Percentiles rank a stretch among this genome's conserved stretches.
phyloP scores from a whole-genome alignment of 768 basidiomycete species.

The Pholiota conissans region DNA sequence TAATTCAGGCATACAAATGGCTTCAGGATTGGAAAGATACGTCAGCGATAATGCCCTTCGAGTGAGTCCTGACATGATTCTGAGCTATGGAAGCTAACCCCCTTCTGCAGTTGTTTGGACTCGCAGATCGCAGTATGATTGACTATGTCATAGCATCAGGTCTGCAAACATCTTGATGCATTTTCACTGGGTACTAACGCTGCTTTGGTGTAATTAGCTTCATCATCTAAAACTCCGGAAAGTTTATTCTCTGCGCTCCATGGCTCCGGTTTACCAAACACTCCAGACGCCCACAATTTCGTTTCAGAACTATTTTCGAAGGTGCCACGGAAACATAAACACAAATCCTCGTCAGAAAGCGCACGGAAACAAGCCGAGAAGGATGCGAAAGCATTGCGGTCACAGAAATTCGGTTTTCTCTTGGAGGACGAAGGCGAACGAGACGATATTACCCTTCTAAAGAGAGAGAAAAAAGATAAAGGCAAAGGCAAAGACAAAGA shows the following conservation, averaged over 20 bases:
- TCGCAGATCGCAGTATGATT: slow-evolving; percentile 81
- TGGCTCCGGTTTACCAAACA: slow-evolving; percentile 78
- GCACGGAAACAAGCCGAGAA: slow-evolving; percentile 71
- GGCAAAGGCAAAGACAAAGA: slow-evolving; percentile 26
- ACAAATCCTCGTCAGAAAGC: slow-evolving; percentile 51
- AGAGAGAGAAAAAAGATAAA: slow-evolving; percentile 29
- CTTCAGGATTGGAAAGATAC: slow-evolving; percentile 65
- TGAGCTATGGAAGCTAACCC: background rate
- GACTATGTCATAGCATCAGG: slow-evolving; percentile 89
- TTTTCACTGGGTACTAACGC: background rate
- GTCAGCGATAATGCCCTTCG: slow-evolving; percentile 77
- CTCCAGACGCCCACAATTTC: slow-evolving; percentile 79
- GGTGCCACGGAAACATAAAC: slow-evolving; percentile 77
- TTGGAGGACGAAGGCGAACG: slow-evolving; percentile 72
- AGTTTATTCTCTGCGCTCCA: slow-evolving; percentile 76
- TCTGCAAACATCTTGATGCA: slow-evolving; percentile 25
- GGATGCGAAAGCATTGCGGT: slow-evolving; percentile 65
- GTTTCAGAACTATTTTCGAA: slow-evolving; percentile 73
- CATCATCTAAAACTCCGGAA: slow-evolving; percentile 79
- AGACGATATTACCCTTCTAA: slow-evolving; percentile 41
- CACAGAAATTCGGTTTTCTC: slow-evolving; percentile 78
- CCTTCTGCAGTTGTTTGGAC: slow-evolving; percentile 66
- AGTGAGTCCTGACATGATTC: slow-evolving; percentile 37
- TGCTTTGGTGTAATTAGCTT: slow-evolving; percentile 46
- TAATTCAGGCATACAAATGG: slow-evolving; percentile 38